Base-by-base conservation (phyloP, 768 basidiomycete species). In the Austroboletus eburneus region DNA sequence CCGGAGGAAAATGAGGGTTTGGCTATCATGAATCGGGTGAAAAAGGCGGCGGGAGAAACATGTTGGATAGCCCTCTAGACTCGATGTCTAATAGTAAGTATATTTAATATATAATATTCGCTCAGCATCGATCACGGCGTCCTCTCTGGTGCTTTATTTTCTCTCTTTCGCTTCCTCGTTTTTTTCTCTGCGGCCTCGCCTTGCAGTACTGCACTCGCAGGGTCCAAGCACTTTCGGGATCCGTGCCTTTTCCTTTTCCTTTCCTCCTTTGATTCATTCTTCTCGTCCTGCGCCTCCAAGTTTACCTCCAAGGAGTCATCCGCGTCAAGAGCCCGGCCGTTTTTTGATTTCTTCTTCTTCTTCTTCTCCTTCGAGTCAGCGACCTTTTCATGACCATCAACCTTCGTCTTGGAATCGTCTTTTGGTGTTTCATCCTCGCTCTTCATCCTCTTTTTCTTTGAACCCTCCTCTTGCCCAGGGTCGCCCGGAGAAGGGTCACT, bases 11-110 rank as follows among this genome's bases (percentile, higher is more conserved):
- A 80, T 29, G 85, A 96, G 58, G 95, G 95, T 0, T 67, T 96
- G 23, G 95, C 95, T 6, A 79, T 97, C 23, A 97, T 96, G 91
- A 96, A 98, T 64, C 77, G 95, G 16, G 81, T 93, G 21, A 78
- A 78, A 51, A 97, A 97, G 63, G 94, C 95, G 2, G 92, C 93
- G 7, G 80, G 84, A 4, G 79, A 84, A 40, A 57, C 55, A 9
- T 49, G 50, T 30, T 72, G 71, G 68, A 49, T 73, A 9, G 18
- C 32, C 20, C 9, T 25, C 23, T 63, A 63, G 51, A 52, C 34
- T n/a, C n/a, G n/a, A n/a, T n/a, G n/a, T n/a, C n/a, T n/a, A n/a
- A n/a, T n/a, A n/a, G n/a, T n/a, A n/a, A n/a, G n/a, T n/a, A n/a
- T n/a, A n/a, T n/a, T n/a, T n/a, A n/a, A n/a, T n/a, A n/a, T n/a